Base-by-base conservation (phyloP, 106 monocot species). In the Allium fistulosum region DNA sequence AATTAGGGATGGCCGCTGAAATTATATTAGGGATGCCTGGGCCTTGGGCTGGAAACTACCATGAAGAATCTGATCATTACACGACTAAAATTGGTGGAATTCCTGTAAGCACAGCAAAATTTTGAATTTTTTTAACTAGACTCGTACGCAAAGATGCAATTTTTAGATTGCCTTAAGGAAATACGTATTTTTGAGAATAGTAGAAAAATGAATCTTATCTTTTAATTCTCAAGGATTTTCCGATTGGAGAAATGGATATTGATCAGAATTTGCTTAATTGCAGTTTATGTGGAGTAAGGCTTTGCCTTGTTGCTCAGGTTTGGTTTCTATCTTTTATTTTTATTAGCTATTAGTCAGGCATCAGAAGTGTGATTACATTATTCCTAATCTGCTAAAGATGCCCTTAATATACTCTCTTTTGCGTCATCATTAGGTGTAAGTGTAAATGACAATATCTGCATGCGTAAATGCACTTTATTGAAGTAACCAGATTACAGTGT, bases 71-170 rank as follows among this genome's bases (percentile, higher is more conserved):
- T 45, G 86, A 92, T 67, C 86, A 89, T 57, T 89, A 86, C 77
- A 91, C 96, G 4, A 83, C 88, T 13, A 96, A 96, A 73, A 88
- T 96, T 46, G 96, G 96, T 12, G 96, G 96, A 62, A 49, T 96
- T 13, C 85, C 96, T 11, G 96, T 96, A 61, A 66, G 72, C 72
- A 61, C 14, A 61, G 4, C 12, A 22, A 22, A 22, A 22, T 22
- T 22, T 22, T 22, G 17, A 15, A 37, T 1, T 4, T 5, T 37
- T 37, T 28, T 28, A 28, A 3, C 28, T 28, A 28, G 28, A 28
- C 3, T 28, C 28, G 3, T 37, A 37, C 5, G 37, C 37, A 37
- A 22, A 37, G 4, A 37, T 37, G 37, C 37, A 37, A 37, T 37
- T 37, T 37, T 37, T 37, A 5, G 37, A 37, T 37, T 37, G 37